Evolutionary conservation across 139 green algal species (phyloP), one percentile per base, ranked within the genome.

Genomic region (Limnomonas spitsbergensis): DNA sequence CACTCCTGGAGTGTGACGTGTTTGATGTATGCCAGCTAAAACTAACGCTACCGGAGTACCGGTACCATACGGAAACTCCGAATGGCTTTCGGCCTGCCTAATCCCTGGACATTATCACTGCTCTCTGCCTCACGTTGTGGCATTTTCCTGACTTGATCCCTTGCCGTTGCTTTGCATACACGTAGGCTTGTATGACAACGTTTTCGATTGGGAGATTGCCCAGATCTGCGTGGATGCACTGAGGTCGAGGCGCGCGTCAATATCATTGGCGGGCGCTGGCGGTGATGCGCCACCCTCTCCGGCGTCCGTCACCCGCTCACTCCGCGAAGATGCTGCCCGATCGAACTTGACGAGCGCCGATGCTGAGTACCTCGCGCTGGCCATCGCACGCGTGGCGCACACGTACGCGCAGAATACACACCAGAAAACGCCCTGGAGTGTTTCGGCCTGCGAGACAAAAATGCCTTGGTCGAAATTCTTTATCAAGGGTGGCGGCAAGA

Each of bases 141-240:
- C n/a, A n/a, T n/a, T n/a, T n/a, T n/a, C n/a, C n/a, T n/a, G n/a
- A n/a, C n/a, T n/a, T n/a, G n/a, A n/a, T n/a, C n/a, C n/a, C n/a
- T n/a, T n/a, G n/a, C n/a, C n/a, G n/a, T n/a, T n/a, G n/a, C n/a
- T n/a, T n/a, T n/a, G n/a, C n/a, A n/a, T n/a, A n/a, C n/a, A n/a
- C 47, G 14, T 61, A 79, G 96, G 96, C 4, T 82, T 99, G 69
- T 98, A 96, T 72, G 96, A 99, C 88, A 99, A 99, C 85, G 54
- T 99, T 36, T 98, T 92, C 88, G 88, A 96, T 68, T 78, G 93
- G 0, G 90, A 98, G 78, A 76, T 99, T n/a, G 79, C 74, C 4
- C 3, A 47, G 27, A 36, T 77, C 9, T 61, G 38, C n/a, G 7
- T 27, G 31, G 40, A 66, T 27, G 37, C 70, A 27, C 29, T 66